These are phyloP conservation scores for Tubosaeta sp. DNA, from an alignment of 768 basidiomycete genomes.

Conservation along the genomic window DNA sequence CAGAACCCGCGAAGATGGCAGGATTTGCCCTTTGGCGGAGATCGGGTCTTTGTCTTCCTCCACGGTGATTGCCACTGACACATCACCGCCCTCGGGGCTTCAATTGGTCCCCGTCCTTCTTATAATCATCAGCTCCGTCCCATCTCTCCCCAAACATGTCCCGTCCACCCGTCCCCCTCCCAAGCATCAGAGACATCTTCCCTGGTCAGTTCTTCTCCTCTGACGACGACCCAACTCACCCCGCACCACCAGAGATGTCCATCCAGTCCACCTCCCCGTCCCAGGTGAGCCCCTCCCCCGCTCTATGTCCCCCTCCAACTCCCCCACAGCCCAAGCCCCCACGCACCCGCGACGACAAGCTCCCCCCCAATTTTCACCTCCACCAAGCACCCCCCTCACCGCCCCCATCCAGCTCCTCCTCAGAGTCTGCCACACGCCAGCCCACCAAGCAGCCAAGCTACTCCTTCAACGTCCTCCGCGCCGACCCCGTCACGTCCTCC, in stretches of 20 bases:
- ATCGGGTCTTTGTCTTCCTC: constrained; percentile 5
- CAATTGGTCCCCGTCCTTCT: constrained; percentile 19
- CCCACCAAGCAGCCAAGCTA: constrained; percentile 21
- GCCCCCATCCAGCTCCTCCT: constrained; percentile 26
- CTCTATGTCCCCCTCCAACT: neutral
- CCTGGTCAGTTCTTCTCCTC: constrained; percentile 34
- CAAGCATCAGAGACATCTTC: constrained; percentile 54
- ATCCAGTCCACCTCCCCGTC: neutral
- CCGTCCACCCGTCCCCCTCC: constrained; percentile 32
- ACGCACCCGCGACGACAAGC: too few species aligned
- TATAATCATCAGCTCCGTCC: neutral
- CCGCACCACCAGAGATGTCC: neutral
- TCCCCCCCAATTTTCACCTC: neutral
- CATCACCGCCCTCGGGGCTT: constrained; percentile 23
- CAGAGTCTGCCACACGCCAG: constrained; percentile 19
- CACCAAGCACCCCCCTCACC: constrained; percentile 12
- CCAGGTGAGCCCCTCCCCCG: too few species aligned
- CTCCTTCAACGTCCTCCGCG: constrained; percentile 44
- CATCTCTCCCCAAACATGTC: constrained; percentile 14
- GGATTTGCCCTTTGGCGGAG: constrained; percentile 23
- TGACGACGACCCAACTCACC: neutral
- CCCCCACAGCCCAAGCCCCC: too few species aligned
- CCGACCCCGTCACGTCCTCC: constrained; percentile 39
- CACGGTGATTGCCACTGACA: constrained; percentile 25
- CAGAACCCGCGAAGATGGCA: constrained; percentile 15